phyloP scores from a whole-genome alignment of 331 rosid genomes.

The Quercus tomentella region DNA sequence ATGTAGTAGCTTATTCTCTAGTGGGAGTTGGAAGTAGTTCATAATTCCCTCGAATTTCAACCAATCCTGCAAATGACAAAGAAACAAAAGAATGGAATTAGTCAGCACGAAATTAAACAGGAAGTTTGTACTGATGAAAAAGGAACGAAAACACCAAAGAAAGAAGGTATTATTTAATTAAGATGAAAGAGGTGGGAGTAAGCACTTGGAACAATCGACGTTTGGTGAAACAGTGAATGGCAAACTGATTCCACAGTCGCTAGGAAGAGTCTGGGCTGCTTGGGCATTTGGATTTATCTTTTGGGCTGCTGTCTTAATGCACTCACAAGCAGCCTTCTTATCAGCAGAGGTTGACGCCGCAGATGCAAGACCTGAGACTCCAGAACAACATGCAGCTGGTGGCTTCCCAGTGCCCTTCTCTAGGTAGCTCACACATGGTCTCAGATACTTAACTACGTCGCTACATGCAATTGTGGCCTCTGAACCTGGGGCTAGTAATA shows the following conservation, averaged over 20 bases:
- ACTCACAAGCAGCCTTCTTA: constrained; percentile 58
- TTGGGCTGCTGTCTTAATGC: constrained; percentile 58
- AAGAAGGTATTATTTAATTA: not conserved
- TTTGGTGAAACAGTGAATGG: constrained; percentile 46
- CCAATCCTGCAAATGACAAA: constrained; percentile 31
- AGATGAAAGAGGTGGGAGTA: not conserved
- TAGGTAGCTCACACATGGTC: constrained; percentile 65
- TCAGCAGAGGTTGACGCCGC: constrained; percentile 49
- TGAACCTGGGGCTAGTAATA: constrained; percentile 30
- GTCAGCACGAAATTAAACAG: not conserved
- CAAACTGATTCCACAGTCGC: constrained; percentile 52
- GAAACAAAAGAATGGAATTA: not conserved
- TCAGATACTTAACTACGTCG: constrained; percentile 51
- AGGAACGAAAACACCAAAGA: not conserved
- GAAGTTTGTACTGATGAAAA: not conserved
- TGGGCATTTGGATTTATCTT: constrained; percentile 36
- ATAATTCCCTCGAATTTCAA: constrained; percentile 11
- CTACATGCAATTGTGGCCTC: constrained; percentile 61
- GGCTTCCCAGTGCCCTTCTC: constrained; percentile 66
- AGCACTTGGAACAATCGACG: constrained; percentile 69
- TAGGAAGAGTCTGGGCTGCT: constrained; percentile 62
- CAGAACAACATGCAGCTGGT: constrained; percentile 60
- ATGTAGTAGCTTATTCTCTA: too few species aligned
- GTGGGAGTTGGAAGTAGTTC: too few species aligned
- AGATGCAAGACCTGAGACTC: constrained; percentile 55